A percentile compares a stretch with the other conserved stretches of the same genome.
These are phyloP conservation scores for Allodekkera sacchari DNA, from an alignment of 805 yeast genomes.

Conservation along the genomic window DNA sequence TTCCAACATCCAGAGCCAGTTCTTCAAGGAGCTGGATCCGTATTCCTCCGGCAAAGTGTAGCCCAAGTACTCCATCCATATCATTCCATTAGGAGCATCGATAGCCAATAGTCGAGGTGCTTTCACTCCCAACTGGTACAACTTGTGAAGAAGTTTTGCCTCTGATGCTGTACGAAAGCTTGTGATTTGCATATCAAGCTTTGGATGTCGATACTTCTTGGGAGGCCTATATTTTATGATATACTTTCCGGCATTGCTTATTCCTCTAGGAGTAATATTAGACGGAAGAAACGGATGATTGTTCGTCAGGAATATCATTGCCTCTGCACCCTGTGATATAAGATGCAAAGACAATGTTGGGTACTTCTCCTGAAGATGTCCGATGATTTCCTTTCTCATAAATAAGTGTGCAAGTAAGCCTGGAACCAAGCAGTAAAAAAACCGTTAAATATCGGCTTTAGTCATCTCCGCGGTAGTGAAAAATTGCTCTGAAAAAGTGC, in stretches of 20 bases:
- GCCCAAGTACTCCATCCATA: constrained; percentile 84
- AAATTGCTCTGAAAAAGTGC: not conserved
- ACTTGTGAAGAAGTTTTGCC: constrained; percentile 62
- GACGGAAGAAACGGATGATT: constrained; percentile 58
- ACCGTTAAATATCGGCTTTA: no score
- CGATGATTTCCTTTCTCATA: constrained; percentile 40
- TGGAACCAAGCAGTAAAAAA: no score
- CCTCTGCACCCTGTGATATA: constrained; percentile 89
- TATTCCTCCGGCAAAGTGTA: constrained; percentile 41
- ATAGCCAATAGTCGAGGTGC: constrained; percentile 70
- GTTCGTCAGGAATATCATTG: constrained; percentile 57
- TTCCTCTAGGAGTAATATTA: constrained; percentile 15
- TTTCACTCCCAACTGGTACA: constrained; percentile 44
- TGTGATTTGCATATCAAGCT: constrained; percentile 67
- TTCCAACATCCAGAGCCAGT: constrained; percentile 62
- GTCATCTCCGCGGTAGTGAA: not conserved
- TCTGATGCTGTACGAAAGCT: constrained; percentile 80
- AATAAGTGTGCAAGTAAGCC: no score
- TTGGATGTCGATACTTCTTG: constrained; percentile 84
- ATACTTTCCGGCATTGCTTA: constrained; percentile 28
- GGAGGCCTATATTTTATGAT: constrained; percentile 82
- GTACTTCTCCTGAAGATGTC: constrained; percentile 32
- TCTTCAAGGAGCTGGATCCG: constrained; percentile 53
- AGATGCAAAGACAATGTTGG: constrained; percentile 42
- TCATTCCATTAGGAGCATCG: constrained; percentile 71